Percentiles rank a stretch among this genome's conserved stretches.
These are phyloP conservation scores for Lycium ferocissimum DNA, from an alignment of 257 asterid genomes.

Conservation along the genomic window DNA sequence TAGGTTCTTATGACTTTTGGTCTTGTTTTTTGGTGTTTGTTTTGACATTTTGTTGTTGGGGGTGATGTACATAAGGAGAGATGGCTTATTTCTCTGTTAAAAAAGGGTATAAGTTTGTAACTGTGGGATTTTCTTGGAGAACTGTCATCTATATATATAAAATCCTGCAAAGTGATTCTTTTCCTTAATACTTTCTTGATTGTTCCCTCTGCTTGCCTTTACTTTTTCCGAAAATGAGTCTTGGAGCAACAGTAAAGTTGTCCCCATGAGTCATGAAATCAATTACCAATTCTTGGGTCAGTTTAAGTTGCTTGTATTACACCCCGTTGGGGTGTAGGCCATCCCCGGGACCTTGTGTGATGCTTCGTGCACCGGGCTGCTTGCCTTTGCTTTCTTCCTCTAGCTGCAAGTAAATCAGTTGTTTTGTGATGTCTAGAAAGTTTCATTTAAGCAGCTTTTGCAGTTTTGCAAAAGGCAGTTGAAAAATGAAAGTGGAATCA, in stretches of 20 bases:
- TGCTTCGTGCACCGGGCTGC: not conserved
- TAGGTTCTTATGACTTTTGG: constrained; percentile 18
- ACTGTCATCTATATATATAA: not conserved
- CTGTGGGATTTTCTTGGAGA: constrained; percentile 10
- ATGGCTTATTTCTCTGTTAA: constrained; percentile 24
- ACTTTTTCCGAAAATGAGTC: not conserved
- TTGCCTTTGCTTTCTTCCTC: not conserved
- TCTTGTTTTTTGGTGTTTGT: not conserved
- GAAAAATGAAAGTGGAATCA: constrained; percentile 26
- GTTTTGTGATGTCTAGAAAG: not conserved
- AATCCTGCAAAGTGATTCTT: constrained; percentile 25
- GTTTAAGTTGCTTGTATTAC: not conserved
- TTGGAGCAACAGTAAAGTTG: not conserved
- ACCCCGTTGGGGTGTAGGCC: not conserved
- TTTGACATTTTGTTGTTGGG: constrained; percentile 26
- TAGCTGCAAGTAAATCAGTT: not conserved
- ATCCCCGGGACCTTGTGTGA: not conserved
- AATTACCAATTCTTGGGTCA: not conserved
- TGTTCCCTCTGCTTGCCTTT: not conserved
- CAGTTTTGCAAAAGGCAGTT: constrained; percentile 21
- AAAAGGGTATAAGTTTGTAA: constrained; percentile 26
- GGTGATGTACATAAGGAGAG: constrained; percentile 36
- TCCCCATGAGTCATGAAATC: not conserved
- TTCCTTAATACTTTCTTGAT: not conserved
- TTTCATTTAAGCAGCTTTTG: constrained; percentile 17